These are phyloP conservation scores for Talaromyces adpressus DNA, from an alignment of 495 filamentous ascomycete genomes.

Conservation along the genomic window DNA sequence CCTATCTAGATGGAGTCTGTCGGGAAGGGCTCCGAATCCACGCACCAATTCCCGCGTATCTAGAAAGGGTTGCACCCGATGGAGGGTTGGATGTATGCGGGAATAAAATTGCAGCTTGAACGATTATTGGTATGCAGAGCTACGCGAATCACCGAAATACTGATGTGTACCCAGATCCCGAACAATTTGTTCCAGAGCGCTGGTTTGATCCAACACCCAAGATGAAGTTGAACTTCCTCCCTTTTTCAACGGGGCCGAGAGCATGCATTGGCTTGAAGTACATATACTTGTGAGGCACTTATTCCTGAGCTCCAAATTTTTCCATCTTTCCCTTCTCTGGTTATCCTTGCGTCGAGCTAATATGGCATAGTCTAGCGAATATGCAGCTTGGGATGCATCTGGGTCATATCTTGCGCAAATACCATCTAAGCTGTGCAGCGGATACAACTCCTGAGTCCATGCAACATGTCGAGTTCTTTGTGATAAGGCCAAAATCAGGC, in stretches of 20 bases:
- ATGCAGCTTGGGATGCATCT: neutral
- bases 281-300: too few species aligned
- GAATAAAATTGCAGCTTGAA: neutral
- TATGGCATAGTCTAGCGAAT: neutral
- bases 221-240: neutral
- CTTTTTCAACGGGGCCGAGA: neutral
- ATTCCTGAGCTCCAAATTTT: too few species aligned
- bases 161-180: constrained; percentile 3
- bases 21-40: neutral
- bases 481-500: neutral
- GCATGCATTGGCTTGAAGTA: neutral
- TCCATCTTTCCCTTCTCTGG: neutral
- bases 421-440: neutral
- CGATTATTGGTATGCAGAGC: neutral
- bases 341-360: neutral
- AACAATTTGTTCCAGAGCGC: neutral
- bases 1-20: neutral
- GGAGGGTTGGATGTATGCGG: neutral
- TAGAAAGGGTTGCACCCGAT: neutral
- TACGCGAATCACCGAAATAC: neutral
- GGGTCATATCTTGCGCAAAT: neutral
- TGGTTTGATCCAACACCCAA: neutral
- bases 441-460: neutral
- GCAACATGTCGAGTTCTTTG: neutral
- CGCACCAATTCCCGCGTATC: neutral